phyloP scores from a whole-genome alignment of 768 basidiomycete species.

The Suillus placidus region DNA sequence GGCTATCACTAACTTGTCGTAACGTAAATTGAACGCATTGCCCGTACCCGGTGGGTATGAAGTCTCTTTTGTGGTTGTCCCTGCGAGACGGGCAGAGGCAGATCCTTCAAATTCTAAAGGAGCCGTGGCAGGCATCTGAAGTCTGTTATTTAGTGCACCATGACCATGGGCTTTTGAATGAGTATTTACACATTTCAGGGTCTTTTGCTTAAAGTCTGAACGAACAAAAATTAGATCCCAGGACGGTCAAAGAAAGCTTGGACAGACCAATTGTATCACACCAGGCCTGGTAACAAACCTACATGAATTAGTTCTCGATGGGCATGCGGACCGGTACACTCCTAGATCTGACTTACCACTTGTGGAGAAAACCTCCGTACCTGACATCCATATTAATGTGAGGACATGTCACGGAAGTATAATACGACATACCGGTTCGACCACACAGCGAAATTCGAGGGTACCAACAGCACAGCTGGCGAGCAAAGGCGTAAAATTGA shows the following conservation, averaged over 20 bases:
- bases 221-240: constrained; percentile 6
- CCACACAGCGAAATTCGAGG: constrained; percentile 76
- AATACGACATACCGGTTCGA: constrained; percentile 67
- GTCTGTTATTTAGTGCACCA: background rate
- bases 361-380: constrained; percentile 59
- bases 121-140: constrained; percentile 67
- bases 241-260: background rate
- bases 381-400: constrained; percentile 30
- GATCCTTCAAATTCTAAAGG: constrained; percentile 38
- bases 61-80: constrained; percentile 20
- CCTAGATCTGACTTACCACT: constrained; percentile 43
- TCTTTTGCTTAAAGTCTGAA: constrained; percentile 62
- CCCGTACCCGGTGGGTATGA: constrained; percentile 23
- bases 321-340: background rate
- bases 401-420: constrained; percentile 5
- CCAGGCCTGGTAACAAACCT: constrained; percentile 76
- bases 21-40: constrained; percentile 58
- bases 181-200: constrained; percentile 58
- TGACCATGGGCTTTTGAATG: background rate
- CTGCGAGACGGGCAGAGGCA: constrained; percentile 14
- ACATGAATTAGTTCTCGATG: background rate
- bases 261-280: constrained; percentile 66
- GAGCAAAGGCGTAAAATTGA: constrained; percentile 49
- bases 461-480: constrained; percentile 76
- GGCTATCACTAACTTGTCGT: constrained; percentile 83